Evolutionary conservation across 768 basidiomycete genomes (phyloP), one percentile per base, ranked within the genome.

Genomic region (Pisolithus tinctorius): DNA sequence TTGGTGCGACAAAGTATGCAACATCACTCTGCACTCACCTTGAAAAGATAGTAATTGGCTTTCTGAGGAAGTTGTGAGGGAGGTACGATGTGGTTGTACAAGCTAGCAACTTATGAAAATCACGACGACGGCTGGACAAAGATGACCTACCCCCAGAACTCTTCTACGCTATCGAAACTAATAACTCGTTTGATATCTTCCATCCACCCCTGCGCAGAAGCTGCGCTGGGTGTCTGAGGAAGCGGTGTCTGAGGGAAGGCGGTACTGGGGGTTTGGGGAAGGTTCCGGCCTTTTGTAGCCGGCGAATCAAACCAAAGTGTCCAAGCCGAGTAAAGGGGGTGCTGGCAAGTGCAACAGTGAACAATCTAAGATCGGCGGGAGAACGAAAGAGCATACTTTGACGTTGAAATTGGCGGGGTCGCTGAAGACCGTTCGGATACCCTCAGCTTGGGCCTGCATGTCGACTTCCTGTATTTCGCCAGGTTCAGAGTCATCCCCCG

Each of bases 41-140:
- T 97, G 84, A 99, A 98, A 57, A 99, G 76, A 74, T 98, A 99
- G 70, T 99, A 99, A 66, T 98, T 98, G n/a, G 93, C 92, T 74
- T 96, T 97, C 69, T 84, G 84, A 37, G 93, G 91, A 56, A 98
- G 75, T 63, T 84, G 81, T 17, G 93, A 95, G 14, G 96, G 96
- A 25, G 93, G 90, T 44, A 99, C 85, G 62, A 98, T 95, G 71
- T 97, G 96, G 71, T 97, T 96, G 73, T 96, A 94, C 56, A 96
- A 71, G 8, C 89, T 94, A 55, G 38, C 49, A 40, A 27, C 30
- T 43, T n/a, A 45, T 65, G 49, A 66, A 50, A 50, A 26, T 11
- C 31, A 29, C 14, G 16, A 26, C 16, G 37, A 23, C 37, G 16
- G 30, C 31, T 52, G 37, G 34, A 51, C n/a, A 40, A 17, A 50